phyloP scores from a whole-genome alignment of 768 basidiomycete genomes.

The Mycena alexandri region DNA sequence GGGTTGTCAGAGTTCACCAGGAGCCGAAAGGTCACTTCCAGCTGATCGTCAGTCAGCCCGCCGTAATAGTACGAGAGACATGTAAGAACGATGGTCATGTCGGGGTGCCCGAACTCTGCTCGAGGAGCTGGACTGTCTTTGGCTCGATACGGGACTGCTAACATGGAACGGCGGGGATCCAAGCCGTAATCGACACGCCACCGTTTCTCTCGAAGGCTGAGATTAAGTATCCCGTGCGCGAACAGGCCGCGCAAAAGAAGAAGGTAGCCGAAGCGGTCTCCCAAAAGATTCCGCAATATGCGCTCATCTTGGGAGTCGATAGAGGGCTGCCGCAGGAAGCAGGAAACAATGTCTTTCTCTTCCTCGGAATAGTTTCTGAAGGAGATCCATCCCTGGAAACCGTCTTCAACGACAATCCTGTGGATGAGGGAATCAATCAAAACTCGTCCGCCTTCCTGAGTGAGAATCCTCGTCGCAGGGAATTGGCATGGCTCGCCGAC shows the following conservation, averaged over 20 bases:
- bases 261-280: constrained; percentile 37
- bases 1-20: constrained; percentile 60
- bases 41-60: constrained; percentile 55
- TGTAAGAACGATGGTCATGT: constrained; percentile 60
- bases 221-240: constrained; percentile 54
- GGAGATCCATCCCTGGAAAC: constrained; percentile 23
- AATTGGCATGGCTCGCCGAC: constrained; percentile 1
- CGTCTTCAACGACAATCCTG: constrained; percentile 11
- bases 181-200: constrained; percentile 70
- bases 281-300: constrained; percentile 11
- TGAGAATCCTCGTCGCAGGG: constrained; percentile 22
- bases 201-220: constrained; percentile 53
- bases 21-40: constrained; percentile 52
- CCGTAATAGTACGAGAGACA: constrained; percentile 64
- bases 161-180: constrained; percentile 54
- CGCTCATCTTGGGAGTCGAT: constrained; percentile 17
- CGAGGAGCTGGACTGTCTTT: constrained; percentile 62
- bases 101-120: constrained; percentile 68
- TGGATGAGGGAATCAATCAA: constrained; percentile 1
- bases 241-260: constrained; percentile 62
- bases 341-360: not conserved
- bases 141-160: constrained; percentile 67
- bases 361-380: constrained; percentile 17
- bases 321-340: constrained; percentile 7
- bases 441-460: not conserved